Evolutionary conservation across 495 filamentous ascomycete genomes (phyloP).

Genomic region (Hypoxylon perforatum): DNA sequence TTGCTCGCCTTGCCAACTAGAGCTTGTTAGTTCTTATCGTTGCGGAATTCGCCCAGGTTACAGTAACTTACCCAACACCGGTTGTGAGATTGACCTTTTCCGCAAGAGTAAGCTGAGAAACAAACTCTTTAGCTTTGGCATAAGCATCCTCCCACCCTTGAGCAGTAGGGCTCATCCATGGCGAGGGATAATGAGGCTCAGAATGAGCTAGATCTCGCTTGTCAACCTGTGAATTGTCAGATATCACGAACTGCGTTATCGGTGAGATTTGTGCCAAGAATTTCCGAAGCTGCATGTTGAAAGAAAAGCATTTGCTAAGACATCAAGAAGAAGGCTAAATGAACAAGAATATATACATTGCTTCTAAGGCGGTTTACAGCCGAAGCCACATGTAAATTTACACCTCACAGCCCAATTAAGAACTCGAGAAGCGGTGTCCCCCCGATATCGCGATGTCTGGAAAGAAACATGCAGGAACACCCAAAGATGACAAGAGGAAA

Average conservation of each 20-base stretch:
- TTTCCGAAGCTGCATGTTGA: slow-evolving; percentile 14
- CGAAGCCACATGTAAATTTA: no score
- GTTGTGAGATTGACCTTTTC: slow-evolving; percentile 96
- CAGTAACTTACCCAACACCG: slow-evolving; percentile 72
- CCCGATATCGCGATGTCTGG: neutral
- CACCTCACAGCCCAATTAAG: neutral
- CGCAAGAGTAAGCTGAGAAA: slow-evolving; percentile 81
- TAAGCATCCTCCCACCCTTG: slow-evolving; percentile 85
- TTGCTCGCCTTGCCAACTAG: slow-evolving; percentile 77
- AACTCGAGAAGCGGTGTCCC: neutral
- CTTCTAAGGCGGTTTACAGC: neutral
- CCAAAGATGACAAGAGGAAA: neutral
- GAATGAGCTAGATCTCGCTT: slow-evolving; percentile 48
- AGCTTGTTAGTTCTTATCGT: slow-evolving; percentile 34
- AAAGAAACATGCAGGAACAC: neutral
- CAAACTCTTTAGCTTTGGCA: slow-evolving; percentile 77
- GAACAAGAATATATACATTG: no score
- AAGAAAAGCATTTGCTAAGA: slow-evolving; percentile 10
- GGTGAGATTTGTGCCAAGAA: slow-evolving; percentile 14
- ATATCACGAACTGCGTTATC: slow-evolving; percentile 20
- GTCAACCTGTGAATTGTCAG: slow-evolving; percentile 27
- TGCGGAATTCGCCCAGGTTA: neutral
- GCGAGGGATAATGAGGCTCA: slow-evolving; percentile 81
- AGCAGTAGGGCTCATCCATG: slow-evolving; percentile 77
- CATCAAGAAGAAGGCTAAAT: neutral